phyloP scores from a whole-genome alignment of 2,329 filamentous ascomycete genomes.

The Botrytis fragariae region DNA sequence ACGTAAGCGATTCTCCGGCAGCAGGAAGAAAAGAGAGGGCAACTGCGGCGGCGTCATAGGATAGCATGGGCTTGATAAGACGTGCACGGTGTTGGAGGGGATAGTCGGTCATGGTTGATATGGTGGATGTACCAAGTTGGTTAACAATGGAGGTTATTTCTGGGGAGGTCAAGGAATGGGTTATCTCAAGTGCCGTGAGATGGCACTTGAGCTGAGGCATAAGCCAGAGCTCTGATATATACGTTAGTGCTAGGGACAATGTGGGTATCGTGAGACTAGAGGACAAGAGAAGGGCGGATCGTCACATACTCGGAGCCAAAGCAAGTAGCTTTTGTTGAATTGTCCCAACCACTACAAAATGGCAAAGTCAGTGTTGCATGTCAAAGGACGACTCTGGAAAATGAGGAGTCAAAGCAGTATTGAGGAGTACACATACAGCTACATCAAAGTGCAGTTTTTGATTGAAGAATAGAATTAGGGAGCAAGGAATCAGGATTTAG shows the following conservation, averaged over 20 bases:
- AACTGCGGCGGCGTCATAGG: constrained; percentile 80
- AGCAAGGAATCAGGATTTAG: neutral
- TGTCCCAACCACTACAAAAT: constrained; percentile 52
- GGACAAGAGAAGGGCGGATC: neutral
- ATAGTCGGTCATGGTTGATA: constrained; percentile 63
- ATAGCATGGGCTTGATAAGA: constrained; percentile 77
- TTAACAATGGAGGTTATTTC: constrained; percentile 65
- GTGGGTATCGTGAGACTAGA: neutral
- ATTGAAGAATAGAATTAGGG: neutral
- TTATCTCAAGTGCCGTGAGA: constrained; percentile 79
- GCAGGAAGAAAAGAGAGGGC: constrained; percentile 86
- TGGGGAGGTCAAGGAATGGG: constrained; percentile 69
- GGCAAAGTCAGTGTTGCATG: neutral
- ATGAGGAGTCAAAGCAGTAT: neutral
- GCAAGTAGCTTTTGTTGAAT: constrained; percentile 66
- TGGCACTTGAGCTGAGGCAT: constrained; percentile 80
- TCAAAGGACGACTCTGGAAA: neutral
- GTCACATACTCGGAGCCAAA: constrained; percentile 65
- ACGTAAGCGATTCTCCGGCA: constrained; percentile 53
- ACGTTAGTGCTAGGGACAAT: neutral
- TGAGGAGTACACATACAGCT: neutral
- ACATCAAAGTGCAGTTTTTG: neutral
- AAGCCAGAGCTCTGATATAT: constrained; percentile 70
- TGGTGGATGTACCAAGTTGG: constrained; percentile 50
- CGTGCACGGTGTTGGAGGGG: constrained; percentile 66